phyloP scores from a whole-genome alignment of 495 filamentous ascomycete species.

The Penicillium verhagenii region DNA sequence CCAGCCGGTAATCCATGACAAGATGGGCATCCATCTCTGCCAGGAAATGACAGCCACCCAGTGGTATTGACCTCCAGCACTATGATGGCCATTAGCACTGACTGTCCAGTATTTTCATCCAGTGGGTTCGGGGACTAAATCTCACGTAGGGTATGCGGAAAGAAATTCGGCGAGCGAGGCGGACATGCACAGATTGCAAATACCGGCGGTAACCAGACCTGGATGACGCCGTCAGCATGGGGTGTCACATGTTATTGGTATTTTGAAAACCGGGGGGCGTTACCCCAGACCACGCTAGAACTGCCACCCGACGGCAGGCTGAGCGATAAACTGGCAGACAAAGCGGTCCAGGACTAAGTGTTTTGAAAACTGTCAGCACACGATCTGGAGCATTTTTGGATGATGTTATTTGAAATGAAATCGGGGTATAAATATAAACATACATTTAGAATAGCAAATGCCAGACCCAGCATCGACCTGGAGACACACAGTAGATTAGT shows the following conservation, averaged over 20 bases:
- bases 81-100: slow-evolving; percentile 9
- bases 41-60: slow-evolving; percentile 64
- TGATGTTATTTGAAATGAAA: background rate
- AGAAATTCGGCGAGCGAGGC: slow-evolving; percentile 71
- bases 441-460: slow-evolving; percentile 55
- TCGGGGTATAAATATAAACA: no score
- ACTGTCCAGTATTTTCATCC: background rate
- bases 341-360: slow-evolving; percentile 50
- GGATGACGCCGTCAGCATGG: background rate
- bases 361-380: no score
- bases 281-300: slow-evolving; percentile 51
- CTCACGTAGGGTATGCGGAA: slow-evolving; percentile 67
- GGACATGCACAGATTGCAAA: slow-evolving; percentile 71
- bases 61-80: slow-evolving; percentile 67
- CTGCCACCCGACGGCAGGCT: slow-evolving; percentile 49
- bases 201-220: slow-evolving; percentile 66
- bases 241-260: no score
- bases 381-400: background rate
- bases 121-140: slow-evolving; percentile 3
- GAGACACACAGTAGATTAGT: slow-evolving; percentile 4
- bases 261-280: background rate
- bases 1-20: slow-evolving; percentile 75
- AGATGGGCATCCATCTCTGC: slow-evolving; percentile 56
- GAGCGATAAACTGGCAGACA: slow-evolving; percentile 49
- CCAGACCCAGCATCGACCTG: slow-evolving; percentile 53